phyloP scores from a whole-genome alignment of 73 alveolate species.

The Blepharisma stoltei region DNA sequence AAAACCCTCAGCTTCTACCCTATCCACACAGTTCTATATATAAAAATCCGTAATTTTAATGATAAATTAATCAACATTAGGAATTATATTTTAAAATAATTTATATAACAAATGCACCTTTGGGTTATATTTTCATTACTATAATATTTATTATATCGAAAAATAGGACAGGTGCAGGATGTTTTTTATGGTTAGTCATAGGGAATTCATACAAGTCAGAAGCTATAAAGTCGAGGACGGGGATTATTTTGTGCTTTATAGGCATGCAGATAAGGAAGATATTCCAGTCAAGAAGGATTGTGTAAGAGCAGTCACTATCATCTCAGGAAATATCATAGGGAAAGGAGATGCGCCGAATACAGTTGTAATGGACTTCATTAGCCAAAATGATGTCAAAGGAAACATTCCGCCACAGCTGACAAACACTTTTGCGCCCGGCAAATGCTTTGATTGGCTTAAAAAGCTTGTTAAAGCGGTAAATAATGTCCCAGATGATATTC shows the following conservation, averaged over 20 bases:
- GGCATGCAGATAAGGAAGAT: constrained; percentile 2
- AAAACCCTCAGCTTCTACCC: too few species aligned
- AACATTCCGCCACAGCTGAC: constrained; percentile 2
- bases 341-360: not conserved
- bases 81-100: too few species aligned
- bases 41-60: too few species aligned
- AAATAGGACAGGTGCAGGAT: too few species aligned
- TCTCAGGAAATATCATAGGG: not conserved
- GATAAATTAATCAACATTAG: too few species aligned
- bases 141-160: too few species aligned
- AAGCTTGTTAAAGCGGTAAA: not conserved
- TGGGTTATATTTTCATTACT: too few species aligned
- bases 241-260: not conserved
- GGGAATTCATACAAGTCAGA: constrained; percentile 1
- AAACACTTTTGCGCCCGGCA: not conserved
- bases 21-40: too few species aligned
- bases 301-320: not conserved
- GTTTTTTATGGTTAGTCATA: not conserved
- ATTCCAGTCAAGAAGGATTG: not conserved
- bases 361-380: not conserved
- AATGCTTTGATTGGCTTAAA: not conserved
- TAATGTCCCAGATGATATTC: too few species aligned
- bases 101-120: too few species aligned
- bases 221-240: not conserved
- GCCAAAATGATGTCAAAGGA: constrained; percentile 2